phyloP scores from a whole-genome alignment of 352 stramenopile species.

The Phytophthora fragariaefolia region DNA sequence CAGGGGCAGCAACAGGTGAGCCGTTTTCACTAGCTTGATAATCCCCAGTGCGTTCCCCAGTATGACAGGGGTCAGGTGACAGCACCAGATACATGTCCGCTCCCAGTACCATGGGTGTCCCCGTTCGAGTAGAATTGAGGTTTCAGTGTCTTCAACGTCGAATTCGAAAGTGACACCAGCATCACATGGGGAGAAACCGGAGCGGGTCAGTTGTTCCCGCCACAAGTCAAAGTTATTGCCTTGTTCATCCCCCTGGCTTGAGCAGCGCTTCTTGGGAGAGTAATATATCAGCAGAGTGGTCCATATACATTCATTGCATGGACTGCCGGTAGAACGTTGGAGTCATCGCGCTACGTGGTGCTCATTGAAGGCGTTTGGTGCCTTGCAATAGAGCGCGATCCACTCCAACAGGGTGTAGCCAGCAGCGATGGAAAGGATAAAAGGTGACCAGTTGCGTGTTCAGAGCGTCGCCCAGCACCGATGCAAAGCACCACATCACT shows the following conservation, averaged over 20 bases:
- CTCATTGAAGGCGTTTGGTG: not conserved
- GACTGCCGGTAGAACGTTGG: too few species aligned
- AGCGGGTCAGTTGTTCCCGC: not conserved
- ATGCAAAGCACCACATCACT: not conserved
- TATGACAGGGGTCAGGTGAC: slow-evolving; percentile 31
- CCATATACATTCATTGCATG: not conserved
- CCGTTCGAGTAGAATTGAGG: not conserved
- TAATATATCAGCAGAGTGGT: slow-evolving; percentile 10
- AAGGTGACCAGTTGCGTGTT: not conserved
- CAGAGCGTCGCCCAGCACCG: not conserved
- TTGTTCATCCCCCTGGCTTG: not conserved
- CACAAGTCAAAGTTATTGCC: slow-evolving; percentile 1
- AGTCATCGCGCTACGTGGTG: too few species aligned
- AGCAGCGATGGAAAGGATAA: not conserved
- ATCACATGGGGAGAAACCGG: slow-evolving; percentile 1
- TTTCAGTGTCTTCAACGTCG: slow-evolving; percentile 15
- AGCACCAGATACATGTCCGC: slow-evolving; percentile 37
- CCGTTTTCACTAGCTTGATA: slow-evolving; percentile 18
- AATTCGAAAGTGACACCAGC: slow-evolving; percentile 19
- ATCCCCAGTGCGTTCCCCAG: slow-evolving; percentile 12
- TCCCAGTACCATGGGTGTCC: slow-evolving; percentile 18
- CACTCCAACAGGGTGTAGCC: not conserved
- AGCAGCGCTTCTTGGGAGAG: not conserved
- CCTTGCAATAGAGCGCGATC: slow-evolving; percentile 7
- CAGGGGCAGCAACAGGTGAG: not conserved